Percentiles rank a stretch among this genome's conserved stretches.
Evolutionary conservation across 1,284 basidiomycete species (phyloP).

Genomic region (Wolfiporia cocos): DNA sequence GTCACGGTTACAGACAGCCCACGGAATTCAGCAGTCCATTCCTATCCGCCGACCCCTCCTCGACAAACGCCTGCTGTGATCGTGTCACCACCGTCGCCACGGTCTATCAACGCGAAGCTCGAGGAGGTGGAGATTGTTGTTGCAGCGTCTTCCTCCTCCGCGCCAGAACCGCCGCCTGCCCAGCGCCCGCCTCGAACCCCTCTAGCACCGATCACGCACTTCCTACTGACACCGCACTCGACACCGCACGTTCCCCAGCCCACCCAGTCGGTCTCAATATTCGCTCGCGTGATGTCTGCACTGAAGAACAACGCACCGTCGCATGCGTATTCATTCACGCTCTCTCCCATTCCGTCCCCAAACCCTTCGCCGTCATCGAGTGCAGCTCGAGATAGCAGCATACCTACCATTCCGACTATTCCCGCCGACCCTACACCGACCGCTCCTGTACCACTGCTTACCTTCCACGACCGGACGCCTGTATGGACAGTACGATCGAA

Average conservation of each 20-base stretch:
- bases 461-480: slow-evolving; percentile 67
- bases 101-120: slow-evolving; percentile 34
- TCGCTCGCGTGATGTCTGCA: slow-evolving; percentile 50
- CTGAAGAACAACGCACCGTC: slow-evolving; percentile 51
- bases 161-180: background rate
- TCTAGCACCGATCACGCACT: slow-evolving; percentile 41
- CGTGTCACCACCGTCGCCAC: slow-evolving; percentile 39
- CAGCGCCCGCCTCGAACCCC: background rate
- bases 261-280: slow-evolving; percentile 34
- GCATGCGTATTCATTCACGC: slow-evolving; percentile 61
- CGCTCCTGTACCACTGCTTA: slow-evolving; percentile 42
- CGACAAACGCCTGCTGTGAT: slow-evolving; percentile 25
- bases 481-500: slow-evolving; percentile 50
- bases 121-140: slow-evolving; percentile 20
- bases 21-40: slow-evolving; percentile 36
- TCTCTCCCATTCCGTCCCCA: slow-evolving; percentile 37
- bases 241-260: slow-evolving; percentile 32
- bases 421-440: slow-evolving; percentile 15
- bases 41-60: slow-evolving; percentile 64
- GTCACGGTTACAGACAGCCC: slow-evolving; percentile 27
- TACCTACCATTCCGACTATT: slow-evolving; percentile 11
- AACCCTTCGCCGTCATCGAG: too few species aligned
- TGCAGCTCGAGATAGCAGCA: too few species aligned
- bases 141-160: background rate
- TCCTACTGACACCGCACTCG: slow-evolving; percentile 53